A percentile compares a stretch with the other conserved stretches of the same genome.
phyloP scores from a whole-genome alignment of 1,284 basidiomycete genomes.

The Tetrapyrgos nigripes region DNA sequence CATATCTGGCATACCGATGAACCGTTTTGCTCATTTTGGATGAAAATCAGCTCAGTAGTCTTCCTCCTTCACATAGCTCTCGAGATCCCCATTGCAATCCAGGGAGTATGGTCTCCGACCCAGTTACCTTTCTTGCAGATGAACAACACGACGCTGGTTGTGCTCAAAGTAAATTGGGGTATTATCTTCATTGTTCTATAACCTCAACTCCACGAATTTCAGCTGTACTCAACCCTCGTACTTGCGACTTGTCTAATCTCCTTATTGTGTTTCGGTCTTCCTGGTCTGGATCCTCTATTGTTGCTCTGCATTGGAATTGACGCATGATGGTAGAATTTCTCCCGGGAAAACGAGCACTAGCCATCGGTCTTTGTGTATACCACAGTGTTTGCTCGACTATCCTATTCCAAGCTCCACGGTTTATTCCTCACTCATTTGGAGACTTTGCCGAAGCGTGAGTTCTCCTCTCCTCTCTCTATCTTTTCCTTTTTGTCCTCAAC shows the following conservation, averaged over 20 bases:
- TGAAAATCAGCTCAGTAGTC: conserved; percentile 56
- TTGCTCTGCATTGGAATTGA: not conserved
- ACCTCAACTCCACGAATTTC: not conserved
- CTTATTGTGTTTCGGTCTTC: conserved; percentile 67
- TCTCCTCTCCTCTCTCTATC: conserved; percentile 2
- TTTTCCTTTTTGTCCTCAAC: not conserved
- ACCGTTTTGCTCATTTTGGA: conserved; percentile 5
- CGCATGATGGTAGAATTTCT: conserved; percentile 64
- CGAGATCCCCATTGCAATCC: conserved; percentile 76
- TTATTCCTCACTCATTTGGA: conserved; percentile 79
- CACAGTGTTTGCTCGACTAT: conserved; percentile 78
- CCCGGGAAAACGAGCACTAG: conserved; percentile 84
- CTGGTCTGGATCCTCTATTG: too few relatives aligned
- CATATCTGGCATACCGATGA: not conserved
- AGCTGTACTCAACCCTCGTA: conserved; percentile 71
- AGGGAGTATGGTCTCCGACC: conserved; percentile 71
- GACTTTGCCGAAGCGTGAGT: conserved; percentile 64
- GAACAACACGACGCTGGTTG: conserved; percentile 78
- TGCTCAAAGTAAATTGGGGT: conserved; percentile 65
- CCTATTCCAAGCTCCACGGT: conserved; percentile 77
- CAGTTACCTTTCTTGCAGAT: conserved; percentile 77
- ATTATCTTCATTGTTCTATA: not conserved
- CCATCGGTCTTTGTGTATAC: conserved; percentile 78
- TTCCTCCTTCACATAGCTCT: conserved; percentile 82
- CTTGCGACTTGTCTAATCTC: conserved; percentile 63